phyloP scores from a whole-genome alignment of 139 green algal genomes.

The Nannochloris sp. region DNA sequence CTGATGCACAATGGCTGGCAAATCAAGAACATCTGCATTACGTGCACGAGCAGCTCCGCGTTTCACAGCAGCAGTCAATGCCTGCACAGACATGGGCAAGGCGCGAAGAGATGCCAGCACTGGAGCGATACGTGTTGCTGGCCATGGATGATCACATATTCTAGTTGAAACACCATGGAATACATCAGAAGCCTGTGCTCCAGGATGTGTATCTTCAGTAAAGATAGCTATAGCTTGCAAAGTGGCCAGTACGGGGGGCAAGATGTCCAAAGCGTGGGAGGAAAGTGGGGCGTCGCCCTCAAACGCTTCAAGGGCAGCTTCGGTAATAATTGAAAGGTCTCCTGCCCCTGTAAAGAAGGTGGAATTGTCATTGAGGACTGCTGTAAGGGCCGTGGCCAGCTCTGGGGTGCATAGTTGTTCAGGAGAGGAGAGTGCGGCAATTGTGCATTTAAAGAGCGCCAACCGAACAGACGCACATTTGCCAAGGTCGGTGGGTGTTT shows the following conservation, averaged over 20 bases:
- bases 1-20: slow-evolving; percentile 22
- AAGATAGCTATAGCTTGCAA: background rate
- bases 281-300: slow-evolving; percentile 1
- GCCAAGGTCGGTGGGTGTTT: too few species aligned
- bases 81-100: slow-evolving; percentile 15
- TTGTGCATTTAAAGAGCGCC: background rate
- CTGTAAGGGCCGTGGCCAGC: background rate
- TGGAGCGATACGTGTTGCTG: background rate
- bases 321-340: background rate
- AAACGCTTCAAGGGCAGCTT: slow-evolving; percentile 13
- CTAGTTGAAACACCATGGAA: background rate
- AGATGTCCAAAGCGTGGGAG: slow-evolving; percentile 9
- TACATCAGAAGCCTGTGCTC: background rate
- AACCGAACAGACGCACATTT: background rate
- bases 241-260: slow-evolving; percentile 10
- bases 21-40: slow-evolving; percentile 10
- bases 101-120: slow-evolving; percentile 9
- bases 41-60: background rate
- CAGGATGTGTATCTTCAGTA: too few species aligned
- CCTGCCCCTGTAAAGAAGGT: background rate
- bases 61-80: background rate
- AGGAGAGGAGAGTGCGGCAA: background rate
- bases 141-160: slow-evolving; percentile 8
- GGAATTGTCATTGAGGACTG: background rate
- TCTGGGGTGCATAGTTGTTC: background rate